Percentiles rank a stretch among this genome's conserved stretches.
These are phyloP conservation scores for Simplicillium sp. DNA, from an alignment of 2,329 filamentous ascomycete species.

Conservation along the genomic window DNA sequence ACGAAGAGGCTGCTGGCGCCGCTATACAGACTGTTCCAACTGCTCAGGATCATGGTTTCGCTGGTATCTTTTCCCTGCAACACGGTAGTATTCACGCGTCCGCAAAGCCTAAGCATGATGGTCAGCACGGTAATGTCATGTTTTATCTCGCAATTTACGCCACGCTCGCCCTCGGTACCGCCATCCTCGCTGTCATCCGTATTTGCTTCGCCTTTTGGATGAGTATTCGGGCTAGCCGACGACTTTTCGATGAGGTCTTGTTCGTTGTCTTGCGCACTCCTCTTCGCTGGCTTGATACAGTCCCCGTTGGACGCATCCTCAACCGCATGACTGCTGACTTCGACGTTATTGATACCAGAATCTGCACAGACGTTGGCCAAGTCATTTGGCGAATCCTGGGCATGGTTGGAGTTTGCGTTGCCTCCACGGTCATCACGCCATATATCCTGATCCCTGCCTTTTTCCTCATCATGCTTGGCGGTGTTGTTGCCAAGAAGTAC, in stretches of 20 bases:
- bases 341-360: conserved; percentile 57
- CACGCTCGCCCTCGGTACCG: conserved; percentile 45
- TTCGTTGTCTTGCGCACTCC: conserved; percentile 61
- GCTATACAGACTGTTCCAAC: conserved; percentile 12
- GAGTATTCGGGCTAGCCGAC: conserved; percentile 59
- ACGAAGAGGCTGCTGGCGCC: conserved; percentile 1
- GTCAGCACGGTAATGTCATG: conserved; percentile 25
- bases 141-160: conserved; percentile 65
- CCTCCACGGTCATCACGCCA: conserved; percentile 58
- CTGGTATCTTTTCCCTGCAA: conserved; percentile 36
- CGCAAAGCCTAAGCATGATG: conserved; percentile 14
- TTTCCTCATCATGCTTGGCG: conserved; percentile 46
- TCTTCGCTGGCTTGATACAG: conserved; percentile 72
- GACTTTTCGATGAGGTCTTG: conserved; percentile 57
- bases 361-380: conserved; percentile 52
- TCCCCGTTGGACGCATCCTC: conserved; percentile 65
- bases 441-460: conserved; percentile 54
- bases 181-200: conserved; percentile 49
- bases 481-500: conserved; percentile 52
- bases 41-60: conserved; percentile 24
- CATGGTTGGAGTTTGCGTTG: conserved; percentile 56
- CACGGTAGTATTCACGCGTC: conserved; percentile 32
- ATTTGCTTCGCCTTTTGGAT: conserved; percentile 56
- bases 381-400: conserved; percentile 31
- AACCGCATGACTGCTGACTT: conserved; percentile 76